Evolutionary conservation across 2,329 filamentous ascomycete species (phyloP).

Genomic region (Elsinoe batatas): DNA sequence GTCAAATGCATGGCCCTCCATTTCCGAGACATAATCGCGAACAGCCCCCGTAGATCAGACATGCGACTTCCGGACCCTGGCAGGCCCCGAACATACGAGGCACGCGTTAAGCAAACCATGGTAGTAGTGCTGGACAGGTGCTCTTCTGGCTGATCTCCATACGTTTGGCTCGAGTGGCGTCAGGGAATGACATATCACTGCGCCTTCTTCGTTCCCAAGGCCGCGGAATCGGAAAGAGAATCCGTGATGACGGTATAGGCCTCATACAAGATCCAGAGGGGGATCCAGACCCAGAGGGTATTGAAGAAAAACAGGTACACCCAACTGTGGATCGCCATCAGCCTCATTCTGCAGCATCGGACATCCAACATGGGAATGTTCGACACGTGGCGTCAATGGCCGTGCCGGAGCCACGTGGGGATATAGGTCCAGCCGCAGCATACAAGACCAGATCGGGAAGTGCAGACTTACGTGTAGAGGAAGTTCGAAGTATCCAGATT

Average conservation of each 20-base stretch:
- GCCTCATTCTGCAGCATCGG: not conserved
- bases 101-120: not conserved
- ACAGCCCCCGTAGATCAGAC: no score
- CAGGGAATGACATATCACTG: not conserved
- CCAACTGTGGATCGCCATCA: slow-evolving; percentile 33
- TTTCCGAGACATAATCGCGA: not conserved
- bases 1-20: not conserved
- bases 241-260: slow-evolving; percentile 33
- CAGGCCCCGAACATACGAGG: not conserved
- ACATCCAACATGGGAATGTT: not conserved
- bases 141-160: not conserved
- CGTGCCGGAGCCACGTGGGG: not conserved
- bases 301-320: slow-evolving; percentile 57
- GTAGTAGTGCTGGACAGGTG: not conserved
- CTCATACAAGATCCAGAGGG: slow-evolving; percentile 47
- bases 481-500: slow-evolving; percentile 50
- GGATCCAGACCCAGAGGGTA: slow-evolving; percentile 51
- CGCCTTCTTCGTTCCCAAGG: not conserved
- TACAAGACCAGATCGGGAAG: not conserved
- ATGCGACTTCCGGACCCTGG: not conserved
- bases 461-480: slow-evolving; percentile 44
- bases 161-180: not conserved
- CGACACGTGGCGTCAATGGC: not conserved
- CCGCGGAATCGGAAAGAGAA: slow-evolving; percentile 15
- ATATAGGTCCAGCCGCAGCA: not conserved